Evolutionary conservation across 495 filamentous ascomycete genomes (phyloP).

Genomic region (Penicillium maclennaniae): DNA sequence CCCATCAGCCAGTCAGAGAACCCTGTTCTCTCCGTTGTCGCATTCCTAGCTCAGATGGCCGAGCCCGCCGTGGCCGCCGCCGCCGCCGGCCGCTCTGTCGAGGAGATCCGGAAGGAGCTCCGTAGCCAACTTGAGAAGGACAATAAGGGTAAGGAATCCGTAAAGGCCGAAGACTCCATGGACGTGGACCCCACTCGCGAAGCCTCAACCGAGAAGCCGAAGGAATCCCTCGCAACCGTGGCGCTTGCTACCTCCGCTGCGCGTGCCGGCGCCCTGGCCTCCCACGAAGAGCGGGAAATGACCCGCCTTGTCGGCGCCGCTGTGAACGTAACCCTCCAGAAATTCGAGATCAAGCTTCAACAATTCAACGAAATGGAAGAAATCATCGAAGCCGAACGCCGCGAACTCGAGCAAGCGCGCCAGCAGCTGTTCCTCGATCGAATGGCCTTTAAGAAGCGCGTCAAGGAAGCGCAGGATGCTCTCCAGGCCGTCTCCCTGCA

Average conservation of each 20-base stretch:
- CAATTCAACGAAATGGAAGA: slow-evolving; percentile 97
- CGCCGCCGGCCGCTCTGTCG: slow-evolving; percentile 77
- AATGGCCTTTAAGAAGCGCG: slow-evolving; percentile 81
- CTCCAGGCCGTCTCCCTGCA: slow-evolving; percentile 57
- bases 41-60: slow-evolving; percentile 83
- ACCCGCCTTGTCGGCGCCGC: slow-evolving; percentile 81
- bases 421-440: slow-evolving; percentile 93
- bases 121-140: slow-evolving; percentile 66
- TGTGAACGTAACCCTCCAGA: slow-evolving; percentile 79
- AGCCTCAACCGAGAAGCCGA: slow-evolving; percentile 30
- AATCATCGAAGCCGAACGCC: slow-evolving; percentile 83
- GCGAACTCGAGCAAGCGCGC: slow-evolving; percentile 84
- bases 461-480: slow-evolving; percentile 76
- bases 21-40: slow-evolving; percentile 90
- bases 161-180: slow-evolving; percentile 66
- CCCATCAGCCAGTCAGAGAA: slow-evolving; percentile 90
- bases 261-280: slow-evolving; percentile 80
- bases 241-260: slow-evolving; percentile 82
- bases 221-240: slow-evolving; percentile 62
- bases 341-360: slow-evolving; percentile 77
- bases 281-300: slow-evolving; percentile 95
- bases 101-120: slow-evolving; percentile 74
- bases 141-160: slow-evolving; percentile 51
- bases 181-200: slow-evolving; percentile 53
- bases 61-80: slow-evolving; percentile 86